A percentile compares a stretch with the other conserved stretches of the same genome.
phyloP scores from a whole-genome alignment of 257 asterid genomes.

The Thymus quinquecostatus region DNA sequence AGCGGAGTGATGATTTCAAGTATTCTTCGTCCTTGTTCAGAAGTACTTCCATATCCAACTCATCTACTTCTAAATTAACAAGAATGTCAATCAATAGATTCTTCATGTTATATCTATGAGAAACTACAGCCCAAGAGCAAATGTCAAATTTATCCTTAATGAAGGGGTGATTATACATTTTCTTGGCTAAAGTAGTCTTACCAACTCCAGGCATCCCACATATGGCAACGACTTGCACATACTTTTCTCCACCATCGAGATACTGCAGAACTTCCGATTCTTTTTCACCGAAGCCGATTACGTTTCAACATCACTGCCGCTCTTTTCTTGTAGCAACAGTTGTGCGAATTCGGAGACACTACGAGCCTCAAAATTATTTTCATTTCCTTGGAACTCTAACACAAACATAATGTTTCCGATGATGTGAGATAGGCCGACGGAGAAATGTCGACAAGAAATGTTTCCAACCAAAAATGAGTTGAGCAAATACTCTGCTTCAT shows the following conservation, averaged over 20 bases:
- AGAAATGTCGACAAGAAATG: constrained; percentile 25
- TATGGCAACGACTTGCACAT: constrained; percentile 29
- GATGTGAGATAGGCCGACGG: constrained; percentile 11
- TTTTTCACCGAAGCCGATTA: constrained; percentile 30
- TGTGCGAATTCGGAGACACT: neutral
- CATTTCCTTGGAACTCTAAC: neutral
- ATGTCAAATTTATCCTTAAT: constrained; percentile 29
- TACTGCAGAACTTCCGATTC: neutral
- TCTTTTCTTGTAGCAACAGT: neutral
- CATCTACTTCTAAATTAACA: neutral
- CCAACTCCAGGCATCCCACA: constrained; percentile 48
- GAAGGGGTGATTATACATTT: constrained; percentile 26
- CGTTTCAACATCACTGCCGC: neutral
- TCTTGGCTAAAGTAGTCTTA: constrained; percentile 36
- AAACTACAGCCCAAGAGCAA: constrained; percentile 32
- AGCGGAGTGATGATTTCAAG: constrained; percentile 23
- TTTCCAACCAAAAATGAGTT: neutral
- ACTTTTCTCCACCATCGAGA: neutral
- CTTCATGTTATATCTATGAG: constrained; percentile 29
- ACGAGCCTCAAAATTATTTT: neutral
- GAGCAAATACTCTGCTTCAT: no score
- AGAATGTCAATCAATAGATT: constrained; percentile 32
- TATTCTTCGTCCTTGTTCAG: constrained; percentile 1
- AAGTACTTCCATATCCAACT: constrained; percentile 11
- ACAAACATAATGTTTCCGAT: neutral